These are phyloP conservation scores for Cercospora sp. DNA, from an alignment of 2,329 filamentous ascomycete genomes.

Conservation along the genomic window DNA sequence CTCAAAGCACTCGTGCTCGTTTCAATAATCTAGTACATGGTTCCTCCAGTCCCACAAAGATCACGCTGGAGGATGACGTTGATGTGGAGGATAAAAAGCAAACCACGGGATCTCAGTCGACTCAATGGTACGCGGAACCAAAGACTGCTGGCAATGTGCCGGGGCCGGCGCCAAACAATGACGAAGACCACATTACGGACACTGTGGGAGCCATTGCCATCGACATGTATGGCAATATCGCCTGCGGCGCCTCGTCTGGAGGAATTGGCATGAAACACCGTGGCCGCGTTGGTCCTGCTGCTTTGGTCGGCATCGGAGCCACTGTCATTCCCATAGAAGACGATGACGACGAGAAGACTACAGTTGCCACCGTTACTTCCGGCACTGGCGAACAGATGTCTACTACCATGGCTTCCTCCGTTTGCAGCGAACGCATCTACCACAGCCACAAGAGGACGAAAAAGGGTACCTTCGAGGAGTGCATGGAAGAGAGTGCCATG, in stretches of 20 bases:
- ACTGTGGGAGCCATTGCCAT: constrained; percentile 96
- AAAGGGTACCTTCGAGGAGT: constrained; percentile 57
- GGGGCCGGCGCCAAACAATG: constrained; percentile 7
- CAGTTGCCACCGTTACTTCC: constrained; percentile 83
- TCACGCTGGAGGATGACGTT: neutral
- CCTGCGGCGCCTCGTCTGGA: constrained; percentile 91
- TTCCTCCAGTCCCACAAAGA: neutral
- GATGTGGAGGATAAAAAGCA: neutral
- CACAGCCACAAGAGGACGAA: constrained; percentile 62
- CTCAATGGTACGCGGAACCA: neutral
- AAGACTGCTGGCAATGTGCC: constrained; percentile 1
- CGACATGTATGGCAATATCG: constrained; percentile 81
- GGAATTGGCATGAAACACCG: constrained; percentile 98
- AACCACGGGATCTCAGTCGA: neutral
- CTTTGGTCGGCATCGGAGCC: constrained; percentile 86
- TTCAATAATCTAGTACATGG: neutral
- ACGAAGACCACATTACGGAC: constrained; percentile 73
- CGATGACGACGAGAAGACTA: constrained; percentile 66
- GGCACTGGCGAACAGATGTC: constrained; percentile 98
- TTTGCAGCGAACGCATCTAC: constrained; percentile 79
- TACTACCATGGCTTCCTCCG: constrained; percentile 85
- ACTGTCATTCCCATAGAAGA: constrained; percentile 78
- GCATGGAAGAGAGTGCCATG: constrained; percentile 65
- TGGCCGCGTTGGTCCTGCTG: constrained; percentile 87
- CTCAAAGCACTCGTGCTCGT: neutral